A percentile compares a stretch with the other conserved stretches of the same genome.
phyloP scores from a whole-genome alignment of 306 rosid genomes.

The Purshia tridentata region DNA sequence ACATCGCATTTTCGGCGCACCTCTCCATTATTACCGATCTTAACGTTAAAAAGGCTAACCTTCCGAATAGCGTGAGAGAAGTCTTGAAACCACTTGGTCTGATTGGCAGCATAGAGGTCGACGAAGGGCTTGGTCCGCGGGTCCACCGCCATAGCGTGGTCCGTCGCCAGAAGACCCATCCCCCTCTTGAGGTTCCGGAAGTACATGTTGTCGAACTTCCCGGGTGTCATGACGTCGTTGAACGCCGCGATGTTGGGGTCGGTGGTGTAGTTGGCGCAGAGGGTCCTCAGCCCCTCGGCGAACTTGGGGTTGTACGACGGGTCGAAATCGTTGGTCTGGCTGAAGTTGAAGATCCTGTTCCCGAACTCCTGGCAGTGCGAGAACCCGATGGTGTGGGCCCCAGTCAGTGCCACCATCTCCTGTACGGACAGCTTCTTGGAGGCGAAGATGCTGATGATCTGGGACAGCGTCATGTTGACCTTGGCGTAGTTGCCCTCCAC shows the following conservation, averaged over 20 bases:
- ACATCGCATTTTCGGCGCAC: constrained; percentile 42
- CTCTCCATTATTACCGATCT: constrained; percentile 39
- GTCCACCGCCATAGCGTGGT: constrained; percentile 29
- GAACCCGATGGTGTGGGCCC: constrained; percentile 51
- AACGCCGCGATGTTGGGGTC: constrained; percentile 40
- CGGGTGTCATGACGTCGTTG: constrained; percentile 48
- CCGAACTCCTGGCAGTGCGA: constrained; percentile 48
- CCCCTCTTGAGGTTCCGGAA: constrained; percentile 34
- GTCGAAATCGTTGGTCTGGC: constrained; percentile 25
- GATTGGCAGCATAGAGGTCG: constrained; percentile 32
- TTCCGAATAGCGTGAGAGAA: constrained; percentile 35
- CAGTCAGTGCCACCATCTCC: constrained; percentile 46
- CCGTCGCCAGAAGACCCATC: constrained; percentile 39
- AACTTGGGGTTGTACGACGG: constrained; percentile 21
- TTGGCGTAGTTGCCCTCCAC: constrained; percentile 18
- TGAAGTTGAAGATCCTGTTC: constrained; percentile 40
- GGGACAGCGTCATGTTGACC: constrained; percentile 36
- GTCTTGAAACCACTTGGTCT: constrained; percentile 39
- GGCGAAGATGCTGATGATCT: constrained; percentile 34
- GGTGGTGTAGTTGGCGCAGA: constrained; percentile 31
- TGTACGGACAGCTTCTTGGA: constrained; percentile 22
- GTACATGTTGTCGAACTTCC: constrained; percentile 46
- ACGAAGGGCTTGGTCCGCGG: constrained; percentile 41
- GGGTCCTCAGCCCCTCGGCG: constrained; percentile 38
- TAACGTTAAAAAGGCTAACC: constrained; percentile 24